These are phyloP conservation scores for Backusella macrospora DNA, from an alignment of 192 early-diverging fungal species.

Conservation along the genomic window DNA sequence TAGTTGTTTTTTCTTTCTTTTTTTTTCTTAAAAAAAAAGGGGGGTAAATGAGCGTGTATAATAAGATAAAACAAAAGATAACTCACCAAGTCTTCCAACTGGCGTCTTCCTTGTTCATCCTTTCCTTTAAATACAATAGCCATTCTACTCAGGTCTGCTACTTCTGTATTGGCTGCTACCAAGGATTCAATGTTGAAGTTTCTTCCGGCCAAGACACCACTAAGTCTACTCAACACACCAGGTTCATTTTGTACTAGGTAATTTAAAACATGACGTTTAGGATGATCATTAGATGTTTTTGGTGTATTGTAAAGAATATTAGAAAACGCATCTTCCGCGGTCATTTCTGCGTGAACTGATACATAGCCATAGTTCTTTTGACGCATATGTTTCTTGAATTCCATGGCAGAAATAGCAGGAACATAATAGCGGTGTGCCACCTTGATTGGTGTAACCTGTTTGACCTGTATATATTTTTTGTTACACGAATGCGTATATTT, in stretches of 20 bases:
- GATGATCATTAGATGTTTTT: constrained; percentile 42
- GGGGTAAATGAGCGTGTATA: background rate
- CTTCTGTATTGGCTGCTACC: constrained; percentile 95
- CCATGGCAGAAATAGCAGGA: constrained; percentile 16
- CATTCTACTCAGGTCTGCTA: constrained; percentile 89
- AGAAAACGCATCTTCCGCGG: constrained; percentile 91
- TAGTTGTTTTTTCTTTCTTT: background rate
- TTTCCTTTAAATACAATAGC: constrained; percentile 91
- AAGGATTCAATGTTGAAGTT: constrained; percentile 98
- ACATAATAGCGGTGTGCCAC: background rate
- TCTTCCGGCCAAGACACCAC: constrained; percentile 88
- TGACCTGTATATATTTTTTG: background rate
- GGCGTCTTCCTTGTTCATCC: constrained; percentile 84
- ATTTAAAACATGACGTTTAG: constrained; percentile 88
- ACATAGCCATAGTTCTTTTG: constrained; percentile 22
- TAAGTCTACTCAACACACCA: constrained; percentile 76
- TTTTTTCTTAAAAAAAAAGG: background rate
- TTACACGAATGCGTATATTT: background rate
- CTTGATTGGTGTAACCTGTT: background rate
- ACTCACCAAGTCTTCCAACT: constrained; percentile 91
- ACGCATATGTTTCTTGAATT: constrained; percentile 31
- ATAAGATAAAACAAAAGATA: background rate
- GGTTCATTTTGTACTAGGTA: constrained; percentile 92
- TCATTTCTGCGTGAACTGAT: constrained; percentile 49
- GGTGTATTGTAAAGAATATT: constrained; percentile 98